A percentile compares a stretch with the other conserved stretches of the same genome.
Evolutionary conservation across 176 grass and related monocot species (phyloP).

Genomic region (Elymus sibiricus): DNA sequence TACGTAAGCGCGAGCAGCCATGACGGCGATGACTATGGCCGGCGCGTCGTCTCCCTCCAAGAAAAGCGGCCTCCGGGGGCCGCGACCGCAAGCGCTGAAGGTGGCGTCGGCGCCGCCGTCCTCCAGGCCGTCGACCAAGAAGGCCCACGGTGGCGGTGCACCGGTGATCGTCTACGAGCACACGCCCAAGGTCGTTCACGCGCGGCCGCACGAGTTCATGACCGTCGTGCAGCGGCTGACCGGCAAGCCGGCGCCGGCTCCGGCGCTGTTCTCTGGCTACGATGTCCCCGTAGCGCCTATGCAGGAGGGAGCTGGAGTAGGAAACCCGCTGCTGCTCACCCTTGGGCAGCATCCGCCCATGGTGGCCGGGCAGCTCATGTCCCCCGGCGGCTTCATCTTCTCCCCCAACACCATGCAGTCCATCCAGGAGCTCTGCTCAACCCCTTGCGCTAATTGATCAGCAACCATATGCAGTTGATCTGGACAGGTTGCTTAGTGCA

Average conservation of each 20-base stretch:
- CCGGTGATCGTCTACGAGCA: conserved; percentile 59
- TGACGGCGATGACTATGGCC: conserved; percentile 31
- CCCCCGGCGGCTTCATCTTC: conserved; percentile 41
- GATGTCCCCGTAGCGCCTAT: background rate
- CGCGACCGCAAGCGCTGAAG: conserved; percentile 38
- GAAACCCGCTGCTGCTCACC: conserved; percentile 44
- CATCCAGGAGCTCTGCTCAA: conserved; percentile 51
- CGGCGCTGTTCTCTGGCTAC: background rate
- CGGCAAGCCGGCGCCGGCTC: conserved; percentile 18
- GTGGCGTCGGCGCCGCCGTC: conserved; percentile 13
- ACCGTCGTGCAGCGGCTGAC: conserved; percentile 67
- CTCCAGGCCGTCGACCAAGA: background rate
- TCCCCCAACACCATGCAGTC: conserved; percentile 39
- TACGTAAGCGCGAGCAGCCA: background rate
- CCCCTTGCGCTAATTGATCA: conserved; percentile 15
- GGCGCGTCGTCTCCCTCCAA: conserved; percentile 32
- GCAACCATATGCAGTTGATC: background rate
- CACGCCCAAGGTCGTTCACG: conserved; percentile 63
- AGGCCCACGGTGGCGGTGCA: background rate
- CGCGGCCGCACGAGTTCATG: conserved; percentile 64
- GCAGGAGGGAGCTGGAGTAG: background rate
- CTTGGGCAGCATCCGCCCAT: conserved; percentile 39
- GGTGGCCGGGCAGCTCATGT: conserved; percentile 30
- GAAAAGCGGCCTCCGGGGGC: conserved; percentile 40
- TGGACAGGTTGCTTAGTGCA: background rate